Percentiles rank a stretch among this genome's conserved stretches.
Conservation (phyloP, 805 yeast genomes). For the Kodamaea laetipori region DNA sequence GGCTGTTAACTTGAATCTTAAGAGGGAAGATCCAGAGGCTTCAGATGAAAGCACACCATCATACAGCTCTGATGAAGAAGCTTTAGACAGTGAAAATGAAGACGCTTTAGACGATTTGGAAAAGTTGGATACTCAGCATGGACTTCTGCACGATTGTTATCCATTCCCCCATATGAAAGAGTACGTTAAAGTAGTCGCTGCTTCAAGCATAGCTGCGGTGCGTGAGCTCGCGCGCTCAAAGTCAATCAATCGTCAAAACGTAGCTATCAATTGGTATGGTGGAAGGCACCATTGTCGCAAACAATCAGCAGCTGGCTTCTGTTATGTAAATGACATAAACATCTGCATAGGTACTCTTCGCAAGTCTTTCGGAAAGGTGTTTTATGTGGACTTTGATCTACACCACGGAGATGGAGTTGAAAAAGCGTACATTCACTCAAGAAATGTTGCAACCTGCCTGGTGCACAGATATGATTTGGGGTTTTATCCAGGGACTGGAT, state of each 20-base stretch:
- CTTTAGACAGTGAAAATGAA: conserved; percentile 11
- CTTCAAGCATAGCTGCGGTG: conserved; percentile 58
- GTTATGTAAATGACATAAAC: conserved; percentile 71
- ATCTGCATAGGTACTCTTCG: conserved; percentile 56
- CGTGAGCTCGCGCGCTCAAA: conserved; percentile 27
- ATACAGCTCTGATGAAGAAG: conserved; percentile 8
- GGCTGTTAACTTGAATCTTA: background rate
- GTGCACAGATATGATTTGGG: conserved; percentile 66
- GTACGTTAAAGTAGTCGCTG: conserved; percentile 53
- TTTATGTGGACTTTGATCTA: conserved; percentile 70
- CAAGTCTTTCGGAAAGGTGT: conserved; percentile 44
- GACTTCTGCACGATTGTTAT: conserved; percentile 66
- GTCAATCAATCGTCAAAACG: conserved; percentile 22
- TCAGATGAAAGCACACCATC: background rate
- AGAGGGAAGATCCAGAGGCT: background rate
- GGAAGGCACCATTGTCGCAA: conserved; percentile 72
- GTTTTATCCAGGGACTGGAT: conserved; percentile 76
- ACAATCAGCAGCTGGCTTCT: conserved; percentile 63
- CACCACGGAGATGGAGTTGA: conserved; percentile 87
- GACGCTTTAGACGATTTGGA: conserved; percentile 12
- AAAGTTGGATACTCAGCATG: conserved; percentile 34
- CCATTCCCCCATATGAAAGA: conserved; percentile 53
- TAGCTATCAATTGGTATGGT: conserved; percentile 74
- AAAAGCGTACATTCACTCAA: conserved; percentile 57
- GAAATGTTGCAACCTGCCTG: conserved; percentile 61